Conservation (phyloP, 805 yeast genomes). For the Saturnispora saitoi region DNA sequence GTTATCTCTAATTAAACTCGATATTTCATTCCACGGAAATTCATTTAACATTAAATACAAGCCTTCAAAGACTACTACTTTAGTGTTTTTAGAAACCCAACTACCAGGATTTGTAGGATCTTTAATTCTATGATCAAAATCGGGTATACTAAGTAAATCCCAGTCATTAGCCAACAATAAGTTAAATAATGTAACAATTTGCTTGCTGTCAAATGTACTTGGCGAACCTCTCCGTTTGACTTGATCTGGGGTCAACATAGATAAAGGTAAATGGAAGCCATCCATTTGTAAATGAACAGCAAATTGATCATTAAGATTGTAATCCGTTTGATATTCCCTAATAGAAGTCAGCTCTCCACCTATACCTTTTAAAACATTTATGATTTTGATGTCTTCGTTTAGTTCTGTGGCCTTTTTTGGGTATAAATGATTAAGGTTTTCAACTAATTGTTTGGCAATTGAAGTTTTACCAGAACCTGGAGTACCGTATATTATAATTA, state of each 20-base stretch:
- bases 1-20: constrained; percentile 24
- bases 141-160: constrained; percentile 40
- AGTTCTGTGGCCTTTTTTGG: background rate
- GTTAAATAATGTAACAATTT: constrained; percentile 30
- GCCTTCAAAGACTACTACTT: constrained; percentile 68
- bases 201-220: constrained; percentile 65
- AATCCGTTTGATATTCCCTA: background rate
- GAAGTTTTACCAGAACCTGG: constrained; percentile 89
- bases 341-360: constrained; percentile 3
- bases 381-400: background rate
- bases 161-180: constrained; percentile 19
- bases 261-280: constrained; percentile 61
- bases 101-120: constrained; percentile 63
- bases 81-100: constrained; percentile 28
- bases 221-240: constrained; percentile 74
- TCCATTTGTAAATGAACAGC: constrained; percentile 61
- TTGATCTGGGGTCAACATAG: constrained; percentile 42
- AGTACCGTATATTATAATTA: constrained; percentile 59
- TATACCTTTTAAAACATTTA: background rate
- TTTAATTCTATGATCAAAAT: constrained; percentile 64
- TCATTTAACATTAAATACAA: constrained; percentile 54
- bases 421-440: constrained; percentile 27
- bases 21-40: constrained; percentile 50
- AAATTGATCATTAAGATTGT: constrained; percentile 14
- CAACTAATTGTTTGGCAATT: constrained; percentile 40